A percentile compares a stretch with the other conserved stretches of the same genome.
These are phyloP conservation scores for Silene conica DNA, from an alignment of 148 eudicot species.

Conservation along the genomic window DNA sequence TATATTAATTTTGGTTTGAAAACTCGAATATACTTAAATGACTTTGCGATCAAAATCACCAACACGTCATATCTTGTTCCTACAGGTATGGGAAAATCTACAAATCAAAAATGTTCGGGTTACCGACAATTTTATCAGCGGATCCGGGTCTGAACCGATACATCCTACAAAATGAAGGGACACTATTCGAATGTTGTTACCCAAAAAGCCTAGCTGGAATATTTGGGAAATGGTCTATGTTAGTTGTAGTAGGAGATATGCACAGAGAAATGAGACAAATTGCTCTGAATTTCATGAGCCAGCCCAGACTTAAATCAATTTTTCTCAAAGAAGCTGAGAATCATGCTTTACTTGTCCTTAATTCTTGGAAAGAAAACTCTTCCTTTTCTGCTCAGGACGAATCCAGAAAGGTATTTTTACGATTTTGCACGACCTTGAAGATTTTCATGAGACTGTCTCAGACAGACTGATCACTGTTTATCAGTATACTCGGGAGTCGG, in stretches of 20 bases:
- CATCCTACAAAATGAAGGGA: constrained; percentile 93
- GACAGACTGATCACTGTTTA: too few relatives aligned
- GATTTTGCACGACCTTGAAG: too few relatives aligned
- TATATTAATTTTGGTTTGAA: too few relatives aligned
- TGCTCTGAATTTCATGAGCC: constrained; percentile 81
- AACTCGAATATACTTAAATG: too few relatives aligned
- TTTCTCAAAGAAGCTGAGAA: constrained; percentile 71
- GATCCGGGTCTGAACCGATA: constrained; percentile 76
- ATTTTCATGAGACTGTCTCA: too few relatives aligned
- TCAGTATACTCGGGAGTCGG: too few relatives aligned
- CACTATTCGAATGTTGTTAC: constrained; percentile 78
- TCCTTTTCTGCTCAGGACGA: constrained; percentile 84
- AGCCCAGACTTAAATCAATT: constrained; percentile 69
- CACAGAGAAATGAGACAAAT: constrained; percentile 90
- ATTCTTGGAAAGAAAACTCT: constrained; percentile 62
- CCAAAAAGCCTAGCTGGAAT: constrained; percentile 95
- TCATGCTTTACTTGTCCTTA: constrained; percentile 61
- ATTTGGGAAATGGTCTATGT: constrained; percentile 98
- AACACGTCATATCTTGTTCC: too few relatives aligned
- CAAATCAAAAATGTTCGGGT: constrained; percentile 90
- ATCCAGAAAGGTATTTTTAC: constrained; percentile 97
- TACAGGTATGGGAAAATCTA: constrained; percentile 89
- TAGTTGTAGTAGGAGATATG: constrained; percentile 90
- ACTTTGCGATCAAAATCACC: too few relatives aligned
- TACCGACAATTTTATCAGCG: constrained; percentile 87